These are phyloP conservation scores for Monosporascus ibericus DNA, from an alignment of 2,329 filamentous ascomycete genomes.

Conservation along the genomic window DNA sequence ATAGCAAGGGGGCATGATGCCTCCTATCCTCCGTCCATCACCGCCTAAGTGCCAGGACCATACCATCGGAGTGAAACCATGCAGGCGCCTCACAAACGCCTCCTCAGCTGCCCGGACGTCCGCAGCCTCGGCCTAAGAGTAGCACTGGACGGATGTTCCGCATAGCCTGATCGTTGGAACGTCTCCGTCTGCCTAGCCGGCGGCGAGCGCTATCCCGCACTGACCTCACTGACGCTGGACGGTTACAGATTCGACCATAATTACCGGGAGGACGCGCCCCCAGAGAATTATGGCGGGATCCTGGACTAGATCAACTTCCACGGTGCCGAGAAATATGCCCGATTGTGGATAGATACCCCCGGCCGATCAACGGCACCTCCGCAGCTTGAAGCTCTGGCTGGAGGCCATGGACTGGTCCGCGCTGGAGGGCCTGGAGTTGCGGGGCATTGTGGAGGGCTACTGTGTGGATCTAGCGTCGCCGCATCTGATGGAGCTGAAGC, in stretches of 20 bases:
- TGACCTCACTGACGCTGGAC: neutral
- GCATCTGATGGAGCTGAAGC: neutral
- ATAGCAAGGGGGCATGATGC: no score
- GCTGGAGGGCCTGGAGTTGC: neutral
- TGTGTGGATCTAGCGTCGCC: neutral
- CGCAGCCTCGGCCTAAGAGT: no score
- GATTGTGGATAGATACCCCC: neutral
- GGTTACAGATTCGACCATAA: neutral
- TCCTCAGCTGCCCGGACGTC: no score
- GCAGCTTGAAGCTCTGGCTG: conserved; percentile 2
- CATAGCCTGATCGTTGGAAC: no score
- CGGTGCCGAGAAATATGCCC: neutral
- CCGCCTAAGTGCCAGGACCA: no score
- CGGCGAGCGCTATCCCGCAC: neutral
- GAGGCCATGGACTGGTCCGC: conserved; percentile 3
- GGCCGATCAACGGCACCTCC: neutral
- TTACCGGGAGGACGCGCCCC: no score
- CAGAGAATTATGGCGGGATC: neutral
- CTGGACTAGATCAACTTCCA: neutral
- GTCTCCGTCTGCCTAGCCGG: no score
- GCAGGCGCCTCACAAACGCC: no score
- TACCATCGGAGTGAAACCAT: neutral
- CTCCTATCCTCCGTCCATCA: no score
- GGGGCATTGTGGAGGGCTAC: neutral
- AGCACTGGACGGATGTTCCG: no score